Conservation (phyloP, 129 eudicot genomes). For the Pseudognaphalium luteoalbum region DNA sequence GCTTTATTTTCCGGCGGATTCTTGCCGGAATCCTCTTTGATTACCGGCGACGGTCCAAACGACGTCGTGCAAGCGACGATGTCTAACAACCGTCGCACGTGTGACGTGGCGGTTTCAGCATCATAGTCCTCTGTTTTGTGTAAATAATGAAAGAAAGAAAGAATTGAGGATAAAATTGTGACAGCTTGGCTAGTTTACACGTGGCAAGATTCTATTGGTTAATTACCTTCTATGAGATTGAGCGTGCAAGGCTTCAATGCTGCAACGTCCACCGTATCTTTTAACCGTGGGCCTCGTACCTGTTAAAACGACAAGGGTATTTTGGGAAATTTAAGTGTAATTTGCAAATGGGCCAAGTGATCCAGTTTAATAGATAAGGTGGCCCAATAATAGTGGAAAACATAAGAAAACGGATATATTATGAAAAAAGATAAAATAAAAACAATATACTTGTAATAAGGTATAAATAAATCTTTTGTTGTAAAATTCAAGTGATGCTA, state of each 20-base stretch:
- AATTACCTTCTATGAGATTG: constrained; percentile 68
- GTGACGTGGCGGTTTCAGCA: constrained; percentile 80
- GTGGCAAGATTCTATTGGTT: constrained; percentile 22
- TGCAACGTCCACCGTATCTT: constrained; percentile 92
- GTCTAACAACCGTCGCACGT: constrained; percentile 82
- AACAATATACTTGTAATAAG: neutral
- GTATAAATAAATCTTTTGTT: too few species aligned
- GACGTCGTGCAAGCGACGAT: constrained; percentile 94
- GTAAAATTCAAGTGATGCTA: too few species aligned
- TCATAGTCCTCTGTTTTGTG: constrained; percentile 82
- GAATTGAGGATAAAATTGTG: constrained; percentile 29
- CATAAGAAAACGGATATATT: neutral
- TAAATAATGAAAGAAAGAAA: neutral
- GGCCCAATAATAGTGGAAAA: constrained; percentile 21
- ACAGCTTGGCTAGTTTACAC: constrained; percentile 24
- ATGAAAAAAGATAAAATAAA: neutral
- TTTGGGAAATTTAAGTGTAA: neutral
- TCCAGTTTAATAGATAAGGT: constrained; percentile 16
- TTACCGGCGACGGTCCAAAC: constrained; percentile 88
- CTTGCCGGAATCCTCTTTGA: constrained; percentile 55
- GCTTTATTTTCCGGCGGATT: constrained; percentile 49
- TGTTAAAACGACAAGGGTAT: constrained; percentile 19
- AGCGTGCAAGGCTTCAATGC: constrained; percentile 89
- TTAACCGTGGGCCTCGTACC: constrained; percentile 89
- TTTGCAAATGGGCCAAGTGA: constrained; percentile 21